These are phyloP conservation scores for Petrea volubilis DNA, from an alignment of 257 asterid genomes.

Conservation along the genomic window DNA sequence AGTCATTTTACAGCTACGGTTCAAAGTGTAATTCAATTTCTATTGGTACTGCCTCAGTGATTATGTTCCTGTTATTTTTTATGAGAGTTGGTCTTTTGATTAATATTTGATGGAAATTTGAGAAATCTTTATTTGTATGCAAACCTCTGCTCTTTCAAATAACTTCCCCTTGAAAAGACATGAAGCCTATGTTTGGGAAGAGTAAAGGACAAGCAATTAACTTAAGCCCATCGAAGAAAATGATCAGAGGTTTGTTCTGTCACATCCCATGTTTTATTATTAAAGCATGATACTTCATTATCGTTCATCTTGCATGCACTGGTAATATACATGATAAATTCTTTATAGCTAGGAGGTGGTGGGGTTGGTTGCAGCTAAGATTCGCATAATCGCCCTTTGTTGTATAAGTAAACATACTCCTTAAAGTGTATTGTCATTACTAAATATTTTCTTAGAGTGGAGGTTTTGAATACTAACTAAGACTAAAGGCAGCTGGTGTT, in stretches of 20 bases:
- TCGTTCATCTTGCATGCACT: not conserved
- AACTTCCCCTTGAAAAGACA: conserved; percentile 40
- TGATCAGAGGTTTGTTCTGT: conserved; percentile 66
- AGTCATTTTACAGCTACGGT: no score
- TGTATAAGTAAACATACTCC: not conserved
- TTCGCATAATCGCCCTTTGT: not conserved
- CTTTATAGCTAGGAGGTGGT: conserved; percentile 15
- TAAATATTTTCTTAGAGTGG: not conserved
- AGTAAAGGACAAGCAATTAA: conserved; percentile 37
- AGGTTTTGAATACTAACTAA: conserved; percentile 13
- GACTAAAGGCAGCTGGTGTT: not conserved
- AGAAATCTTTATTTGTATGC: no score
- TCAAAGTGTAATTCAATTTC: no score
- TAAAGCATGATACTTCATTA: not conserved
- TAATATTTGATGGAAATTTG: no score
- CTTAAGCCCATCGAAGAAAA: conserved; percentile 79
- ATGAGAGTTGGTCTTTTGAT: no score
- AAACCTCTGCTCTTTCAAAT: no score
- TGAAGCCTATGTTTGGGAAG: conserved; percentile 48
- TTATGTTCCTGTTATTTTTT: no score
- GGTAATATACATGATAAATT: conserved; percentile 3
- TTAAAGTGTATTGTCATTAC: not conserved
- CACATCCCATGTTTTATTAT: conserved; percentile 17
- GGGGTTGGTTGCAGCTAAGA: conserved; percentile 8
- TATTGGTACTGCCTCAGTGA: no score